Percentiles rank a stretch among this genome's conserved stretches.
These are phyloP conservation scores for Comarum palustre DNA, from an alignment of 306 rosid species.

Conservation along the genomic window DNA sequence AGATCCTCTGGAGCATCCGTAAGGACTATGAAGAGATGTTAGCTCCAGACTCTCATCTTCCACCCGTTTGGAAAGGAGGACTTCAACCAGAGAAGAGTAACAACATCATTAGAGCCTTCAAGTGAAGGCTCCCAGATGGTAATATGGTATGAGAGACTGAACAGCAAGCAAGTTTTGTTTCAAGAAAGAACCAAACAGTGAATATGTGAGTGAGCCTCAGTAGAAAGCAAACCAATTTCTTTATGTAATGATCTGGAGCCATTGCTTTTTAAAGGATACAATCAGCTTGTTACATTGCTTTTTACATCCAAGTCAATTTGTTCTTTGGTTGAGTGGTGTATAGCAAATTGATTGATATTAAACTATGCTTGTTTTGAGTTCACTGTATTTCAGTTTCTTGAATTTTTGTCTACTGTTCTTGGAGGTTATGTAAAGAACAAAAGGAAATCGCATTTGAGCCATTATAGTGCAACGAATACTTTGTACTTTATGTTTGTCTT, in stretches of 20 bases:
- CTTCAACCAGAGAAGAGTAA: constrained; percentile 34
- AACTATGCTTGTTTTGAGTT: not conserved
- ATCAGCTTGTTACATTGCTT: not conserved
- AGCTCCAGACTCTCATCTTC: constrained; percentile 59
- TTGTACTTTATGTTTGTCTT: not conserved
- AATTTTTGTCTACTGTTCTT: not conserved
- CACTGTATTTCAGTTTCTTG: not conserved
- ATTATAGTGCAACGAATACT: not conserved
- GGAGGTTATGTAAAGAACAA: constrained; percentile 3
- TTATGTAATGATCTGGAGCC: not conserved
- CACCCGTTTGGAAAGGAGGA: constrained; percentile 44
- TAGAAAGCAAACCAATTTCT: constrained; percentile 5
- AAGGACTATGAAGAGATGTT: constrained; percentile 65
- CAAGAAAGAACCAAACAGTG: not conserved
- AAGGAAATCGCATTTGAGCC: not conserved
- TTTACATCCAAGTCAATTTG: not conserved
- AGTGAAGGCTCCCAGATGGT: constrained; percentile 11
- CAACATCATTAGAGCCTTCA: not conserved
- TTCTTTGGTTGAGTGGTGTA: constrained; percentile 27
- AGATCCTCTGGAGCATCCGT: constrained; percentile 91
- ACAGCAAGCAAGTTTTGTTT: not conserved
- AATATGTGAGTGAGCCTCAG: not conserved
- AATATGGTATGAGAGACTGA: not conserved
- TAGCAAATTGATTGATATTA: constrained; percentile 16
- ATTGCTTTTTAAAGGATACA: not conserved